A percentile compares a stretch with the other conserved stretches of the same genome.
Evolutionary conservation across 2,329 filamentous ascomycete species (phyloP).

Genomic region (Aspergillus neoniger): DNA sequence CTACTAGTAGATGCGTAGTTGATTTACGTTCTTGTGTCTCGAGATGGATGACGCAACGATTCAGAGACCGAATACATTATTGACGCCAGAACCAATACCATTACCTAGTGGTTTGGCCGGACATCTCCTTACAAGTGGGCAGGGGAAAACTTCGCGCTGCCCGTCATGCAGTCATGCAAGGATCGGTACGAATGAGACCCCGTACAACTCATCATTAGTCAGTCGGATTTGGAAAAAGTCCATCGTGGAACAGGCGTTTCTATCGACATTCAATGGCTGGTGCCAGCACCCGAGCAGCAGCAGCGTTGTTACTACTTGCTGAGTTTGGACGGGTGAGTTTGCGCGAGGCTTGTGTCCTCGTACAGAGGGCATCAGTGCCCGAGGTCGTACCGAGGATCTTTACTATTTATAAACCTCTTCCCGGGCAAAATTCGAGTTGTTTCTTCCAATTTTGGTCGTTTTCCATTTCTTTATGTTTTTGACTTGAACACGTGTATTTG

Average conservation of each 20-base stretch:
- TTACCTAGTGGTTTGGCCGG: background rate
- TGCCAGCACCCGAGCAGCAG: too few species aligned
- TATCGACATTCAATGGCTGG: background rate
- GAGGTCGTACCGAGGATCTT: background rate
- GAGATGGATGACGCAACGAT: background rate
- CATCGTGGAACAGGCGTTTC: background rate
- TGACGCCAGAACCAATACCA: background rate
- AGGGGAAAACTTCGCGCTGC: background rate
- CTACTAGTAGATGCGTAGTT: background rate
- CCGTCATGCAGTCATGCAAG: constrained; percentile 2
- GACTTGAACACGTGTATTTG: background rate
- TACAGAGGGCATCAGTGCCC: background rate
- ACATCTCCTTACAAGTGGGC: background rate
- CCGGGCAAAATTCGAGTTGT: background rate
- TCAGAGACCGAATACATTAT: background rate
- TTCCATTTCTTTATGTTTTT: background rate
- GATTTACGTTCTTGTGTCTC: background rate
- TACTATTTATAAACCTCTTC: background rate
- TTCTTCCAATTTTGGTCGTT: background rate
- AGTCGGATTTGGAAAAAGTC: background rate
- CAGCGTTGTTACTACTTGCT: background rate
- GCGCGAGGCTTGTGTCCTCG: background rate
- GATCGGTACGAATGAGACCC: background rate
- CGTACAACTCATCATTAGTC: background rate
- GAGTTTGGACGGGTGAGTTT: background rate